phyloP scores from a whole-genome alignment of 2,329 filamentous ascomycete species.

The Diplocarpon rosae region DNA sequence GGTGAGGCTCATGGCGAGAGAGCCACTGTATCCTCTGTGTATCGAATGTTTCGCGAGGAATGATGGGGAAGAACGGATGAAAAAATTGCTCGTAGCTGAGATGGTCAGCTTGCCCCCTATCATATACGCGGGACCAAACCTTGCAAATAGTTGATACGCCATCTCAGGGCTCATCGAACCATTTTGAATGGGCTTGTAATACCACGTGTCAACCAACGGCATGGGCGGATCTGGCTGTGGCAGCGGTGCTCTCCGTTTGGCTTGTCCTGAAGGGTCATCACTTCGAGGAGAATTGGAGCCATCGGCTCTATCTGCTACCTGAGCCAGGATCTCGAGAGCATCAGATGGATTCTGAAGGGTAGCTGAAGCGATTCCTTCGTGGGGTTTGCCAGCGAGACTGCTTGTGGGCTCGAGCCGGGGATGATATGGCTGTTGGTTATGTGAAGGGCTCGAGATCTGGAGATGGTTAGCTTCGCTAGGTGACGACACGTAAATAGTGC shows the following conservation, averaged over 20 bases:
- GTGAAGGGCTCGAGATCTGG: conserved; percentile 13
- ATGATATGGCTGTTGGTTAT: conserved; percentile 12
- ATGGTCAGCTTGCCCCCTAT: not conserved
- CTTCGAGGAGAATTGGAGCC: conserved; percentile 21
- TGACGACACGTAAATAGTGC: not conserved
- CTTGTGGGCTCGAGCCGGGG: conserved; percentile 12
- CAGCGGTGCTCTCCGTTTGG: conserved; percentile 8
- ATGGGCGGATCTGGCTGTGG: conserved; percentile 7
- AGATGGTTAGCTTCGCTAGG: conserved; percentile 1
- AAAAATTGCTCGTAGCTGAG: conserved; percentile 32
- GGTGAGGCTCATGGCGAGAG: conserved; percentile 50
- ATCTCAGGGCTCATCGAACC: conserved; percentile 20
- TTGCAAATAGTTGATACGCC: conserved; percentile 22
- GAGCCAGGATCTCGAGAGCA: conserved; percentile 26
- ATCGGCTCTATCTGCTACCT: conserved; percentile 25
- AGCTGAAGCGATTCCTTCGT: conserved; percentile 24
- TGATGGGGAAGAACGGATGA: conserved; percentile 60
- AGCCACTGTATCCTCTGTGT: conserved; percentile 40
- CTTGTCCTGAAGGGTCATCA: conserved; percentile 12
- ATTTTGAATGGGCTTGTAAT: conserved; percentile 23
- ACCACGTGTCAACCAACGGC: conserved; percentile 17
- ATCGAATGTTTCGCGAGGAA: conserved; percentile 39
- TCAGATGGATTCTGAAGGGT: conserved; percentile 27
- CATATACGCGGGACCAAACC: conserved; percentile 8
- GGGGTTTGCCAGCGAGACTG: conserved; percentile 12